phyloP scores from a whole-genome alignment of 2,329 filamentous ascomycete genomes.

The Atkinsonella texensis region DNA sequence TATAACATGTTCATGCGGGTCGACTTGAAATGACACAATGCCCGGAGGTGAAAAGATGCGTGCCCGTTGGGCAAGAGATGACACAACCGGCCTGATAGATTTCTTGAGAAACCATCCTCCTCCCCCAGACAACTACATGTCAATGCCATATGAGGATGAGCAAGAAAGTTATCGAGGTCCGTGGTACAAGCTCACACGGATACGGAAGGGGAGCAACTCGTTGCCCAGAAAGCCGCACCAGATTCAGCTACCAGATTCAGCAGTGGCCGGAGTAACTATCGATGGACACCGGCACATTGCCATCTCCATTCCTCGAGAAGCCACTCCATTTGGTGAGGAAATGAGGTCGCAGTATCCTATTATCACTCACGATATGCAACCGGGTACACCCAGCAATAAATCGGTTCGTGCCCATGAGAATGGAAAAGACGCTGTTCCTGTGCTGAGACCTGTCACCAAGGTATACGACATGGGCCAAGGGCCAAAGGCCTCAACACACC shows the following conservation, averaged over 20 bases:
- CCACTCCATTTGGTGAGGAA: slow-evolving; percentile 28
- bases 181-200: slow-evolving; percentile 31
- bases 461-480: slow-evolving; percentile 8
- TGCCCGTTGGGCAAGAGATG: slow-evolving; percentile 13
- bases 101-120: slow-evolving; percentile 38
- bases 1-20: slow-evolving; percentile 2
- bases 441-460: slow-evolving; percentile 20
- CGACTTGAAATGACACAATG: slow-evolving; percentile 4
- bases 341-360: slow-evolving; percentile 23
- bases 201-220: slow-evolving; percentile 26
- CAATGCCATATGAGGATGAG: slow-evolving; percentile 22
- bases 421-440: slow-evolving; percentile 25
- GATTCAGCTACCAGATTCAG: slow-evolving; percentile 39
- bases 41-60: slow-evolving; percentile 7
- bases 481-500: neutral
- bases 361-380: slow-evolving; percentile 11
- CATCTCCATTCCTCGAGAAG: slow-evolving; percentile 45
- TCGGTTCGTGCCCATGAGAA: slow-evolving; percentile 19
- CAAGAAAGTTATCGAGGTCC: slow-evolving; percentile 22
- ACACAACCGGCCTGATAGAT: slow-evolving; percentile 28
- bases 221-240: slow-evolving; percentile 17
- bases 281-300: slow-evolving; percentile 46
- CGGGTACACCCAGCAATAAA: slow-evolving; percentile 4
- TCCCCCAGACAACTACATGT: slow-evolving; percentile 38
- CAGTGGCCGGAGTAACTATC: slow-evolving; percentile 40